phyloP scores from a whole-genome alignment of 139 green algal genomes.

The Nannochloris sp. region DNA sequence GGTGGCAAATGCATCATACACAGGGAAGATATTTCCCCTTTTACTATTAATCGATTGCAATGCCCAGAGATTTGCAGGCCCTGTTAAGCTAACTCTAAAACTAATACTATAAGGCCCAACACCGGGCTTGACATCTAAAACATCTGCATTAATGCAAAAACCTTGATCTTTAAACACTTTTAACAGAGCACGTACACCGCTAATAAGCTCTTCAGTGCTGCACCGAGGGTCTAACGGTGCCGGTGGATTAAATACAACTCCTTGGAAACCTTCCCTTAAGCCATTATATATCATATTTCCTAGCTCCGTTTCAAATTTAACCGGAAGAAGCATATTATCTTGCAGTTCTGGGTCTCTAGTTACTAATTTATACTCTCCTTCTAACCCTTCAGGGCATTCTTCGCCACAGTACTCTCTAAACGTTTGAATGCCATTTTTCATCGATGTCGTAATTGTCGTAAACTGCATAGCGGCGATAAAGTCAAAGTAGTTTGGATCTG shows the following conservation, averaged over 20 bases:
- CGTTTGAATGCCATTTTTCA: slow-evolving; percentile 34
- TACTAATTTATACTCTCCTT: slow-evolving; percentile 28
- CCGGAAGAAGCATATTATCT: slow-evolving; percentile 51
- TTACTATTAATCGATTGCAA: slow-evolving; percentile 40
- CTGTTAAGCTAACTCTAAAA: slow-evolving; percentile 49
- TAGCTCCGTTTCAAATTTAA: slow-evolving; percentile 12
- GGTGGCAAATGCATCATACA: slow-evolving; percentile 46
- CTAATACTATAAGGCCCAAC: slow-evolving; percentile 1
- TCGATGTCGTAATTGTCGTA: slow-evolving; percentile 42
- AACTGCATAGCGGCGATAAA: slow-evolving; percentile 80
- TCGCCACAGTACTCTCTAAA: slow-evolving; percentile 61
- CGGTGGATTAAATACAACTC: slow-evolving; percentile 39
- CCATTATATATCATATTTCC: slow-evolving; percentile 58
- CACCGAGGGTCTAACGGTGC: slow-evolving; percentile 2
- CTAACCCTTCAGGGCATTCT: slow-evolving; percentile 4
- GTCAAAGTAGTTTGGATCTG: slow-evolving; percentile 76
- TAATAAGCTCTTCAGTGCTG: slow-evolving; percentile 16
- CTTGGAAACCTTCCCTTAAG: slow-evolving; percentile 59
- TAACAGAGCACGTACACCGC: slow-evolving; percentile 35
- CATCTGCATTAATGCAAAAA: slow-evolving; percentile 35
- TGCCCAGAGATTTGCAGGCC: slow-evolving; percentile 62
- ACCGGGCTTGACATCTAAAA: not conserved
- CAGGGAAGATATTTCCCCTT: slow-evolving; percentile 35
- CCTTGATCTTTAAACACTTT: slow-evolving; percentile 49
- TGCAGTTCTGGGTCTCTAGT: slow-evolving; percentile 25